phyloP scores from a whole-genome alignment of 1,284 basidiomycete genomes.

The Ustilago trichophora region DNA sequence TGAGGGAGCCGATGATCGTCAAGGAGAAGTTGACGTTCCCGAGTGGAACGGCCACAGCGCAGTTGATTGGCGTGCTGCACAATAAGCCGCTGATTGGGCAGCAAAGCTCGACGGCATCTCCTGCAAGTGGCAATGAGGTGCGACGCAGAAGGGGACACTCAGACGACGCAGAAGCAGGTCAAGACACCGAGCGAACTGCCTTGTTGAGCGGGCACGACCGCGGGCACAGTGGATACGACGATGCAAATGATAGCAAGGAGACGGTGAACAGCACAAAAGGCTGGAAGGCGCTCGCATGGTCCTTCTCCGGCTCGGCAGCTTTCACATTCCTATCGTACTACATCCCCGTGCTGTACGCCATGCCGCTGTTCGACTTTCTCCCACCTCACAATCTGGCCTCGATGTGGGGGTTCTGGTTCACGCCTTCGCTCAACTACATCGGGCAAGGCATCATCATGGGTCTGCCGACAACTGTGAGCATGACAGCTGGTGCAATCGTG shows the following conservation, averaged over 20 bases:
- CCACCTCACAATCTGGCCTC: constrained; percentile 73
- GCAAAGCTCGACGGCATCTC: background rate
- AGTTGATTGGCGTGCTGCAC: constrained; percentile 92
- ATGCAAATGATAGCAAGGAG: background rate
- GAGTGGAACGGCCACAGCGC: constrained; percentile 92
- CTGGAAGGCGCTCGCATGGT: constrained; percentile 46
- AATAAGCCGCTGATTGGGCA: constrained; percentile 21
- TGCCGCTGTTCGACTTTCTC: constrained; percentile 88
- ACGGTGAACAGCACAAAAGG: constrained; percentile 16
- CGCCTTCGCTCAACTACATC: constrained; percentile 78
- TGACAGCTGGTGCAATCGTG: constrained; percentile 94
- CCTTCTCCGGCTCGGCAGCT: constrained; percentile 59
- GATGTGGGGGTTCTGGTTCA: constrained; percentile 94
- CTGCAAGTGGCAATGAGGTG: background rate
- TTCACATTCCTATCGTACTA: constrained; percentile 73
- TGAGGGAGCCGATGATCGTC: constrained; percentile 93
- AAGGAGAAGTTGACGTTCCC: constrained; percentile 93
- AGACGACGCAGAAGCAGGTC: constrained; percentile 7
- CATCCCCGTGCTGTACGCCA: constrained; percentile 86
- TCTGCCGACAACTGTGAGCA: constrained; percentile 88
- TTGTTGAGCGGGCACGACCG: constrained; percentile 12
- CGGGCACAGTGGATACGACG: background rate
- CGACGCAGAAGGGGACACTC: background rate
- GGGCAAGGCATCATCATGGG: constrained; percentile 92
- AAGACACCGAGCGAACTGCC: constrained; percentile 16